These are phyloP conservation scores for Penicillium sp. DNA, from an alignment of 2,329 filamentous ascomycete species.

Conservation along the genomic window DNA sequence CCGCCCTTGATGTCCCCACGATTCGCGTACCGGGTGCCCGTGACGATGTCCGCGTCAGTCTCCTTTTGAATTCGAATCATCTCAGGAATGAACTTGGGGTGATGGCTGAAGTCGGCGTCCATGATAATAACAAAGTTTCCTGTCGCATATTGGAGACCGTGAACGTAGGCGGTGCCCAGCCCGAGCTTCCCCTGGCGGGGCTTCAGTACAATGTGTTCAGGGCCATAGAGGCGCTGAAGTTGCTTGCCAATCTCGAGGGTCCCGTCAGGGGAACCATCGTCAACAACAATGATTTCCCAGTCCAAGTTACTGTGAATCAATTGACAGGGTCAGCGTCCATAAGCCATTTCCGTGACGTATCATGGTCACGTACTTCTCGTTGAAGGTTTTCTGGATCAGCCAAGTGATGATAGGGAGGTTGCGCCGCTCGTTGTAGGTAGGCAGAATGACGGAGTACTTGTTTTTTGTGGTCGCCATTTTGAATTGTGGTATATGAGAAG, in stretches of 20 bases:
- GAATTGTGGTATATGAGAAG: conserved; percentile 1
- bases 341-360: not conserved
- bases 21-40: conserved; percentile 87
- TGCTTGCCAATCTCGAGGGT: conserved; percentile 87
- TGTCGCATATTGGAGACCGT: conserved; percentile 80
- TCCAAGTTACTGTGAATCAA: conserved; percentile 66
- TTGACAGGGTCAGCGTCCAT: conserved; percentile 1
- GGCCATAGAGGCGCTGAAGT: conserved; percentile 75
- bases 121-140: conserved; percentile 99
- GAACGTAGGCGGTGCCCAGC: conserved; percentile 93
- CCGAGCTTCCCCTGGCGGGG: conserved; percentile 90
- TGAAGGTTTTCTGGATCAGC: conserved; percentile 89
- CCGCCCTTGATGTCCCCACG: conserved; percentile 59
- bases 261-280: conserved; percentile 95
- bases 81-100: conserved; percentile 95
- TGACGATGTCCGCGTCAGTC: conserved; percentile 89
- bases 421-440: conserved; percentile 96
- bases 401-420: conserved; percentile 95
- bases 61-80: conserved; percentile 80
- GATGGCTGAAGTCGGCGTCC: conserved; percentile 98
- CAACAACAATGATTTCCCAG: conserved; percentile 96
- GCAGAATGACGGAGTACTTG: conserved; percentile 96
- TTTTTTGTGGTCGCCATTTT: conserved; percentile 46
- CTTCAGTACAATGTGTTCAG: conserved; percentile 73
- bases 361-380: conserved; percentile 60